Conservation (phyloP, 2,329 filamentous ascomycete species). For the Aspergillus fijiensis region DNA sequence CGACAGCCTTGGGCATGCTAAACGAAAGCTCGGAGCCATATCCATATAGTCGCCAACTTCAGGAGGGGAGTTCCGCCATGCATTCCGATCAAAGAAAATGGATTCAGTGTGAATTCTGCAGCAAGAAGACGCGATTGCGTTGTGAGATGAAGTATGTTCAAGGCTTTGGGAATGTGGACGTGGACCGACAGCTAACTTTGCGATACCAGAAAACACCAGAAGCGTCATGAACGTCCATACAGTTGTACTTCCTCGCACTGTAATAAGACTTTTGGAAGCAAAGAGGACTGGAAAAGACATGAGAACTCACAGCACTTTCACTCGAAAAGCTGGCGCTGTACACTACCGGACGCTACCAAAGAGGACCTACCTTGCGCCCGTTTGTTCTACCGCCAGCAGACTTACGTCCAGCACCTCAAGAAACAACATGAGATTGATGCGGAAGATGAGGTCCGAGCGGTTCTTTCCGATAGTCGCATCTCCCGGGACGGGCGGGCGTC, state of each 20-base stretch:
- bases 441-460: constrained; percentile 26
- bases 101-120: constrained; percentile 33
- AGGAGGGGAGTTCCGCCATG: background rate
- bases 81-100: constrained; percentile 26
- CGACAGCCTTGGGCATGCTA: constrained; percentile 29
- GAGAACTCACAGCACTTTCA: constrained; percentile 77
- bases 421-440: constrained; percentile 47
- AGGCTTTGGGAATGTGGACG: background rate
- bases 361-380: constrained; percentile 52
- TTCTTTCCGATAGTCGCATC: constrained; percentile 56
- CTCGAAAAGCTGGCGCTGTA: constrained; percentile 70
- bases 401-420: constrained; percentile 63
- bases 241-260: constrained; percentile 74
- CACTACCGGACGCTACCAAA: constrained; percentile 37
- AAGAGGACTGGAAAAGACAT: constrained; percentile 92
- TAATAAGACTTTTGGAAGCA: constrained; percentile 77
- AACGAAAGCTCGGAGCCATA: constrained; percentile 1
- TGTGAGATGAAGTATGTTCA: constrained; percentile 40
- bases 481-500: constrained; percentile 62
- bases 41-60: background rate
- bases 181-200: background rate
- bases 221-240: constrained; percentile 77
- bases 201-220: constrained; percentile 73
- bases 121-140: constrained; percentile 31
- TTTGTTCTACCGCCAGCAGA: constrained; percentile 58